phyloP scores from a whole-genome alignment of 345 rosid species.

The Acer negundo region DNA sequence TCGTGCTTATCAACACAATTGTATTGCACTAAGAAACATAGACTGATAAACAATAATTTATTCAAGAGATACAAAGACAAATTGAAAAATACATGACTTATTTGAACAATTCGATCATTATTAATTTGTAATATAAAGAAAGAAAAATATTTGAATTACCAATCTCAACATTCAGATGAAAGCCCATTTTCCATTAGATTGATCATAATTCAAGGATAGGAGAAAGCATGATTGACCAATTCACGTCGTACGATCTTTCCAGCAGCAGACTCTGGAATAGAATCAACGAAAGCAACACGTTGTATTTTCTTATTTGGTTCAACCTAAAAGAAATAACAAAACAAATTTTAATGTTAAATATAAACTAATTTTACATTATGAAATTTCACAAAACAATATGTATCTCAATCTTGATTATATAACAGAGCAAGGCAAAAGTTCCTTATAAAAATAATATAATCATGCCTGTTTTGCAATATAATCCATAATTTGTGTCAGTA shows the following conservation, averaged over 20 bases:
- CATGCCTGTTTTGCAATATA: constrained; percentile 71
- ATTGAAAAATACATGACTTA: too few relatives aligned
- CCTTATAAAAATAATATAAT: not conserved
- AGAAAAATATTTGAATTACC: not conserved
- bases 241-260: constrained; percentile 83
- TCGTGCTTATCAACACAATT: too few relatives aligned
- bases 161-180: too few relatives aligned
- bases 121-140: not conserved
- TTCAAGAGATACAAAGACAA: too few relatives aligned
- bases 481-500: constrained; percentile 62
- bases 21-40: too few relatives aligned
- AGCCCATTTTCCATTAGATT: not conserved
- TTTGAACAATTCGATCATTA: too few relatives aligned
- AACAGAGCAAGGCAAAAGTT: not conserved
- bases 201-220: not conserved
- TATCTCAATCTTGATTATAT: too few relatives aligned
- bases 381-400: too few relatives aligned
- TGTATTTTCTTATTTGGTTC: constrained; percentile 83
- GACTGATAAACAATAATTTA: too few relatives aligned
- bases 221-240: constrained; percentile 44
- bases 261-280: constrained; percentile 68
- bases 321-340: constrained; percentile 46
- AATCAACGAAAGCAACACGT: constrained; percentile 59
- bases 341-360: not conserved
- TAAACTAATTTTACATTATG: too few relatives aligned